These are phyloP conservation scores for Neurospora pannonica DNA, from an alignment of 495 filamentous ascomycete genomes.

Conservation along the genomic window DNA sequence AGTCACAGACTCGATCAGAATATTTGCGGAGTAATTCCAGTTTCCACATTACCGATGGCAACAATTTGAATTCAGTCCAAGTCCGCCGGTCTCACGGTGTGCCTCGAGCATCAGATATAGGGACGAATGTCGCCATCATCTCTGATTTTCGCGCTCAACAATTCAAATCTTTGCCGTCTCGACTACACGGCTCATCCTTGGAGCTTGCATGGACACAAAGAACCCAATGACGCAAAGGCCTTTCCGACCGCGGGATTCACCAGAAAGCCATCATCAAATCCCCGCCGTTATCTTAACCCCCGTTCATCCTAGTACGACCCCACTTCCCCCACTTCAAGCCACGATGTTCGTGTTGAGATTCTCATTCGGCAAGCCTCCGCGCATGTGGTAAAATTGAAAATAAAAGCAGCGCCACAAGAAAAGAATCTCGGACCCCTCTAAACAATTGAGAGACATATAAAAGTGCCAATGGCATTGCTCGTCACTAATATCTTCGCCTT, in stretches of 20 bases:
- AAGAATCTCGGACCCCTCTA: not conserved
- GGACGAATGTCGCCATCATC: not conserved
- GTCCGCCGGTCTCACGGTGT: not conserved
- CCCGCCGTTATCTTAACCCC: not conserved
- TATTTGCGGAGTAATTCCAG: not conserved
- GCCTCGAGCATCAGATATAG: not conserved
- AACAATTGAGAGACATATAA: not conserved
- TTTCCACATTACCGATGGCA: not conserved
- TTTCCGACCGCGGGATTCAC: not conserved
- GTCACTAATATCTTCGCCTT: not conserved
- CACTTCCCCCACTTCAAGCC: not conserved
- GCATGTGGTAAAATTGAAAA: not conserved
- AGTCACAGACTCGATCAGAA: not conserved
- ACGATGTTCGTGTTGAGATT: not conserved
- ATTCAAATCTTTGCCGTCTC: not conserved
- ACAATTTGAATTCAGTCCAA: not conserved
- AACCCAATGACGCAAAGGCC: not conserved
- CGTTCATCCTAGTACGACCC: not conserved
- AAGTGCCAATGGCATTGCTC: not conserved
- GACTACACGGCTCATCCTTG: not conserved
- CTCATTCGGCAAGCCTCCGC: not conserved
- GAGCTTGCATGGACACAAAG: not conserved
- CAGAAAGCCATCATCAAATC: not conserved
- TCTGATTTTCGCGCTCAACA: not conserved
- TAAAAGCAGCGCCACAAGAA: not conserved